phyloP scores from a whole-genome alignment of 1,139 yeast species.

The Hemisphaericaspora subhashii region DNA sequence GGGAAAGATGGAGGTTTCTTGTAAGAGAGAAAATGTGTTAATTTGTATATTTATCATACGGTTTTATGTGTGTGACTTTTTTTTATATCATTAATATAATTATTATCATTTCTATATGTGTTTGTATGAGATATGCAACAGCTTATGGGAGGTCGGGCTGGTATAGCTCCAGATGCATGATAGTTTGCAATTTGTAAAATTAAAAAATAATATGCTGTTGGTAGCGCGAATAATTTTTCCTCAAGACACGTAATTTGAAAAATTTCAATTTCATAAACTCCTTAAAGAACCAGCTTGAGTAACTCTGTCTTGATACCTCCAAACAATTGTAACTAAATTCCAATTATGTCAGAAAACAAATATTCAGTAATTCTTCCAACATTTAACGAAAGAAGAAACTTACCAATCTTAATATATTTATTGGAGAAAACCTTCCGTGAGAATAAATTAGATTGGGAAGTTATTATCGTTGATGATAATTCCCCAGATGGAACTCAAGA shows the following conservation, averaged over 20 bases:
- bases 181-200: too few relatives aligned
- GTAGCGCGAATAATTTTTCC: not conserved
- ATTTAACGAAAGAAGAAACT: slow-evolving; percentile 68
- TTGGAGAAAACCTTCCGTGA: slow-evolving; percentile 69
- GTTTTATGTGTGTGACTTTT: not conserved
- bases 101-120: too few relatives aligned
- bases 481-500: slow-evolving; percentile 86
- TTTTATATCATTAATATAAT: not conserved
- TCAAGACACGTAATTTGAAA: not conserved
- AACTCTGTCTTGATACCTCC: not conserved
- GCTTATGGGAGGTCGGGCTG: too few relatives aligned
- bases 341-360: slow-evolving; percentile 39
- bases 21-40: not conserved
- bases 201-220: too few relatives aligned
- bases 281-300: not conserved
- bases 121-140: too few relatives aligned
- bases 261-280: too few relatives aligned
- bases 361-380: slow-evolving; percentile 80
- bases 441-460: slow-evolving; percentile 70
- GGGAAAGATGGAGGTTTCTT: not conserved
- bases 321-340: not conserved
- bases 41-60: not conserved
- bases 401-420: slow-evolving; percentile 73
- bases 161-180: too few relatives aligned
- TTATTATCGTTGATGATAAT: slow-evolving; percentile 75